Base-by-base conservation (phyloP, 2,329 filamentous ascomycete species). In the Fusarium sublunatum region DNA sequence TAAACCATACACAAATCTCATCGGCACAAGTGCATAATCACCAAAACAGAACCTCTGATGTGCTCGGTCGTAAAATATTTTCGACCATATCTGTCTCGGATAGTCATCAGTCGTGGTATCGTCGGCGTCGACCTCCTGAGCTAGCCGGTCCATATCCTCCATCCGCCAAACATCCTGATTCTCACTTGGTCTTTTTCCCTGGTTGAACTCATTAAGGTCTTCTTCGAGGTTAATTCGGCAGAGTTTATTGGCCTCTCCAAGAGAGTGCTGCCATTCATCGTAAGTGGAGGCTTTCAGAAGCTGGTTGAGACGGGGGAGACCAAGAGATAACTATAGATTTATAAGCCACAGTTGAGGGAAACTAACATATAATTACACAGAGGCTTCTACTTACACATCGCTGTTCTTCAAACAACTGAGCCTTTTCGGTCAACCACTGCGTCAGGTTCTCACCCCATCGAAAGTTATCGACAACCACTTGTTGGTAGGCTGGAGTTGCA, bases 371-470 rank as follows among this genome's bases (percentile, higher is more conserved):
- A 4, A 7, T 13, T 38, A 11, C 8, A 19, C 7, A 3, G 29
- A 9, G 4, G n/a, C 8, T 22, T 7, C 0, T 11, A 46, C 67
- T 50, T 9, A 69, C 66, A 13, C 66, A 69, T 41, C 55, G 56
- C 12, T 69, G 64, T 32, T 69, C 67, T 10, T 67, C 58, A 24
- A 69, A 69, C 2, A 58, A 39, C n/a, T 59, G 44, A 1, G 58
- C 59, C 44, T 53, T 58, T 34, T 61, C 55, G 19, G 49, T 53
- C 29, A 69, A 32, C 58, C 67, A 69, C 8, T 64, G 66, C 12
- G 67, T 66, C 56, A 68, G 52, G 42, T 65, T 66, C n/a, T 48
- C 50, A 3, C 54, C 58, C 62, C 64, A 62, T 24, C 60, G 48
- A 35, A 61, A 58, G 42, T 59, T 59, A n/a, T 70, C 67, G 22